A percentile compares a stretch with the other conserved stretches of the same genome.
These are phyloP conservation scores for Paracoccidioides brasiliensis DNA, from an alignment of 2,329 filamentous ascomycete species.

Conservation along the genomic window DNA sequence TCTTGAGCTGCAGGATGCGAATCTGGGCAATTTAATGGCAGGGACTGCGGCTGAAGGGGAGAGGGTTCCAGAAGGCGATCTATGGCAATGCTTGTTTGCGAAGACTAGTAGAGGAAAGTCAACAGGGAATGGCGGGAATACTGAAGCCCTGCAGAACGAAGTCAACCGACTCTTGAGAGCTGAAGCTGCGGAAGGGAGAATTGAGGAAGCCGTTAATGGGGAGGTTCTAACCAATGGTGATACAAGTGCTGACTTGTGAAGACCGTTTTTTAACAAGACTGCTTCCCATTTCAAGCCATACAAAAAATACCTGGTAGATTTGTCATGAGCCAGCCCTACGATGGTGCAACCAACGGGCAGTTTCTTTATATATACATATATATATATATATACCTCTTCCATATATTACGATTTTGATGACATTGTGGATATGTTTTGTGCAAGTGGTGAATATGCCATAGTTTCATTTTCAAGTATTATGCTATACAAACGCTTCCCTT, in stretches of 20 bases:
- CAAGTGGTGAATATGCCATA: background rate
- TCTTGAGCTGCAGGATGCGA: conserved; percentile 62
- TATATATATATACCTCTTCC: background rate
- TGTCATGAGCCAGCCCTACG: too few relatives aligned
- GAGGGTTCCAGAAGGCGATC: conserved; percentile 59
- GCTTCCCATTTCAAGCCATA: background rate
- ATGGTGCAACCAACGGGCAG: too few relatives aligned
- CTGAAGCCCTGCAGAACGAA: conserved; percentile 26
- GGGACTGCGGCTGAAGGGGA: conserved; percentile 63
- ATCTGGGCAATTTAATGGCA: conserved; percentile 56
- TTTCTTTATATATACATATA: background rate
- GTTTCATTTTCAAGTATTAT: background rate
- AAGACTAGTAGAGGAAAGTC: conserved; percentile 24
- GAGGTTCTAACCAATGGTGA: background rate
- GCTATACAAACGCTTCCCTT: background rate
- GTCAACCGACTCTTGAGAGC: conserved; percentile 40
- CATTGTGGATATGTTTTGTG: background rate
- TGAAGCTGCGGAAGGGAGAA: conserved; percentile 38
- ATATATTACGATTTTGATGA: background rate
- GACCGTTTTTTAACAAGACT: background rate
- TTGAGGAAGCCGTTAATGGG: background rate
- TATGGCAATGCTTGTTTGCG: conserved; percentile 85
- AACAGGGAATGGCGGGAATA: conserved; percentile 10
- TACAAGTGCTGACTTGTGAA: background rate
- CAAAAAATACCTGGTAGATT: too few relatives aligned